Evolutionary conservation across 2,329 filamentous ascomycete genomes (phyloP).

Genomic region (Huntiella moniliformis): DNA sequence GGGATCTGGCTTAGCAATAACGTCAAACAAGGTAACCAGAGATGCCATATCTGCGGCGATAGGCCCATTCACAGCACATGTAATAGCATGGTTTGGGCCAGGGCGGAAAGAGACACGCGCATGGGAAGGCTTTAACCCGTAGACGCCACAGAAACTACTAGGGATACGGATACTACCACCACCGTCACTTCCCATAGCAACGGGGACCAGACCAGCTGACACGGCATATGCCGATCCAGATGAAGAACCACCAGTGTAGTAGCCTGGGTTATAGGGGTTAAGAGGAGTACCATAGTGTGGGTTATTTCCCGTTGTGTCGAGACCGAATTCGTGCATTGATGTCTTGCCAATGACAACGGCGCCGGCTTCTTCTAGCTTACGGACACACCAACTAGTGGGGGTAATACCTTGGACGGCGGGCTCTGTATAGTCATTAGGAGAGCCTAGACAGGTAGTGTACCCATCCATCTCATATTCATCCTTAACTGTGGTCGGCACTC

Average conservation of each 20-base stretch:
- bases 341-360: conserved; percentile 54
- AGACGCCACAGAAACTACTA: conserved; percentile 51
- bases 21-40: conserved; percentile 43
- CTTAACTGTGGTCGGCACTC: conserved; percentile 56
- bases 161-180: conserved; percentile 61
- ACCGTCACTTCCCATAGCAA: conserved; percentile 53
- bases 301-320: conserved; percentile 62
- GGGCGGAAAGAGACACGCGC: conserved; percentile 45
- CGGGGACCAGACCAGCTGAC: conserved; percentile 48
- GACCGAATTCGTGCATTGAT: conserved; percentile 59
- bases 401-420: conserved; percentile 19
- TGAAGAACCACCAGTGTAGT: conserved; percentile 63
- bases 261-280: conserved; percentile 54
- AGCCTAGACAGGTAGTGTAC: conserved; percentile 48
- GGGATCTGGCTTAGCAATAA: conserved; percentile 45
- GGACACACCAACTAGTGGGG: conserved; percentile 49
- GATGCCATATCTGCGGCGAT: conserved; percentile 49
- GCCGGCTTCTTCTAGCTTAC: conserved; percentile 50
- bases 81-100: conserved; percentile 37
- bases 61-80: conserved; percentile 47
- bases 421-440: conserved; percentile 38
- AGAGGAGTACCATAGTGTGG: conserved; percentile 51
- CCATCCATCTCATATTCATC: conserved; percentile 62
- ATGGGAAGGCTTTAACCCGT: conserved; percentile 55
- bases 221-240: conserved; percentile 56